Base-by-base conservation (phyloP, 495 filamentous ascomycete genomes). In the Delitschia confertaspora region DNA sequence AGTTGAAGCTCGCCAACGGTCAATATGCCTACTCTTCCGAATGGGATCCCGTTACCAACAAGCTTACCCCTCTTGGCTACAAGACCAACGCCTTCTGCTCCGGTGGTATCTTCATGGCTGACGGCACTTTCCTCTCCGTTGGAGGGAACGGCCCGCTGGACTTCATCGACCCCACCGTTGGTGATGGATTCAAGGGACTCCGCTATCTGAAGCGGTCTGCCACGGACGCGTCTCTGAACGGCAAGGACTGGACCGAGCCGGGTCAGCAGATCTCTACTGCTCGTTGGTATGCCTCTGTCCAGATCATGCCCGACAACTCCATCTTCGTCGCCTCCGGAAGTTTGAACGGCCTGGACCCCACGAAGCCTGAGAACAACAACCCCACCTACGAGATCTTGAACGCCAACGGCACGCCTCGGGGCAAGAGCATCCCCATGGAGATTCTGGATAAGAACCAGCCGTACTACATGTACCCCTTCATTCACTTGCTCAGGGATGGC, bases 391-490 rank as follows among this genome's bases (percentile, higher is more conserved):
- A 80, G 51, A 71, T 78, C 19, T 55, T 80, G 11, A 66, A 65
- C 31, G 10, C 61, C 8, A 34, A 59, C 24, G 76, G 69, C 43
- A 49, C 66, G 4, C 59, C 62, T 4, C 40, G 51, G 21, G 72
- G 72, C 22, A 42, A 57, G 6, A 75, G 62, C 52, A 65, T 69
- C 13, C 47, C 56, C 1, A 61, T 80, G 61, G 60, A 64, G 1
- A 71, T 80, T 31, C 58, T 80, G 19, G 64, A 57, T 19, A 69
- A 68, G 52, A 75, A 74, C 38, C 70, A 80, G 53, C 76, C 76
- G 4, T 78, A 79, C 58, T 79, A 77, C 50, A 77, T 79, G 75
- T 80, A 80, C 53, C 76, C 76, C 2, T 76, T 80, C 57, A 59
- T 80, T 26, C 75, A 77, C 47, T 64, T 80, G 0, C 64, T 80